Conservation (phyloP, 2,329 filamentous ascomycete species). For the Aureobasidium sp. region DNA sequence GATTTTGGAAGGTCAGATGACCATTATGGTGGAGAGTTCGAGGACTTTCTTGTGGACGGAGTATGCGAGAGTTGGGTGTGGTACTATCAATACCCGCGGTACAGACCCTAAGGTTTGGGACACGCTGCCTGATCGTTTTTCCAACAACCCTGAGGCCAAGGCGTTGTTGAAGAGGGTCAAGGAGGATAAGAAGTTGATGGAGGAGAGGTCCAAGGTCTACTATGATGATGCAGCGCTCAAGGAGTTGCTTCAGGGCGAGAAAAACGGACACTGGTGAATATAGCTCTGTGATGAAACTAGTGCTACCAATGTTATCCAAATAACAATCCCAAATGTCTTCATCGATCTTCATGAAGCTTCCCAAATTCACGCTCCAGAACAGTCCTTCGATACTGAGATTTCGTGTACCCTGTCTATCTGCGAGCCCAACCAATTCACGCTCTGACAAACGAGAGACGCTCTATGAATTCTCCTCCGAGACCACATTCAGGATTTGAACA, state of each 20-base stretch:
- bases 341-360: neutral
- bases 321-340: neutral
- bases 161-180: conserved; percentile 23
- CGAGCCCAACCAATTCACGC: neutral
- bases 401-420: neutral
- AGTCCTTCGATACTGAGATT: neutral
- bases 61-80: conserved; percentile 28
- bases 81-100: conserved; percentile 27
- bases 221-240: conserved; percentile 15
- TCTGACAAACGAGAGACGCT: neutral
- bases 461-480: conserved; percentile 1
- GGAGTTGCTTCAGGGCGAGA: conserved; percentile 2
- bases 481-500: conserved; percentile 17
- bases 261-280: neutral
- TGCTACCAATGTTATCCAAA: too few species aligned
- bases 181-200: conserved; percentile 17
- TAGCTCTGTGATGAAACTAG: neutral
- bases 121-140: conserved; percentile 29
- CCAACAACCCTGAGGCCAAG: conserved; percentile 27
- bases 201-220: conserved; percentile 16
- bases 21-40: conserved; percentile 31
- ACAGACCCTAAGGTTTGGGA: conserved; percentile 32
- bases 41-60: conserved; percentile 32
- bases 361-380: neutral
- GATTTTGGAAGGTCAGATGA: conserved; percentile 34